Conservation (phyloP, 768 basidiomycete species). For the Trametes coccinea region DNA sequence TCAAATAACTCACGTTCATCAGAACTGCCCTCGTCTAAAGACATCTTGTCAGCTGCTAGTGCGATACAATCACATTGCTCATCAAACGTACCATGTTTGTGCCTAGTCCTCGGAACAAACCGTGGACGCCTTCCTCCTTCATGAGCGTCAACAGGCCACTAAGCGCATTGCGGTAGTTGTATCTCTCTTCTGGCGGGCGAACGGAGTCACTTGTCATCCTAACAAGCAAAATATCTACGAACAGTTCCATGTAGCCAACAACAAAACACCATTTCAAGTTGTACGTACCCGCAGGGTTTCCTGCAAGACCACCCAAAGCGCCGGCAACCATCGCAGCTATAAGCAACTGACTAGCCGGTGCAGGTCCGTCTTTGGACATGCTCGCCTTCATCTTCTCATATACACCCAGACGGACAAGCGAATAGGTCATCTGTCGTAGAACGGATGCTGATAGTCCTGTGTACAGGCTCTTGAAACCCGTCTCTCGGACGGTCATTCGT, state of each 20-base stretch:
- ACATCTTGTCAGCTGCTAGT: background rate
- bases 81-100: slow-evolving; percentile 65
- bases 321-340: slow-evolving; percentile 72
- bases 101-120: slow-evolving; percentile 71
- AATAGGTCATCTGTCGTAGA: slow-evolving; percentile 90
- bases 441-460: slow-evolving; percentile 82
- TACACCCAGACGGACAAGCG: slow-evolving; percentile 77
- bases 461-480: slow-evolving; percentile 75
- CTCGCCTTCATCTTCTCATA: slow-evolving; percentile 76
- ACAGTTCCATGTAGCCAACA: background rate
- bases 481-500: slow-evolving; percentile 59
- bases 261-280: background rate
- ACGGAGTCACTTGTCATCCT: slow-evolving; percentile 88
- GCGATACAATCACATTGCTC: no score
- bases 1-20: slow-evolving; percentile 64
- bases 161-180: slow-evolving; percentile 79
- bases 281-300: slow-evolving; percentile 74
- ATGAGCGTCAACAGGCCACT: slow-evolving; percentile 67
- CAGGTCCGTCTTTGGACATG: slow-evolving; percentile 49
- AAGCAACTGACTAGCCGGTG: slow-evolving; percentile 58
- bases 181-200: slow-evolving; percentile 70
- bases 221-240: slow-evolving; percentile 67
- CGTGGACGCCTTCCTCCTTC: slow-evolving; percentile 66
- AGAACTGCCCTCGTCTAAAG: slow-evolving; percentile 59
- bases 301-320: slow-evolving; percentile 78